A percentile compares a stretch with the other conserved stretches of the same genome.
These are phyloP conservation scores for Avena eriantha DNA, from an alignment of 176 grass and related monocot genomes.

Conservation along the genomic window DNA sequence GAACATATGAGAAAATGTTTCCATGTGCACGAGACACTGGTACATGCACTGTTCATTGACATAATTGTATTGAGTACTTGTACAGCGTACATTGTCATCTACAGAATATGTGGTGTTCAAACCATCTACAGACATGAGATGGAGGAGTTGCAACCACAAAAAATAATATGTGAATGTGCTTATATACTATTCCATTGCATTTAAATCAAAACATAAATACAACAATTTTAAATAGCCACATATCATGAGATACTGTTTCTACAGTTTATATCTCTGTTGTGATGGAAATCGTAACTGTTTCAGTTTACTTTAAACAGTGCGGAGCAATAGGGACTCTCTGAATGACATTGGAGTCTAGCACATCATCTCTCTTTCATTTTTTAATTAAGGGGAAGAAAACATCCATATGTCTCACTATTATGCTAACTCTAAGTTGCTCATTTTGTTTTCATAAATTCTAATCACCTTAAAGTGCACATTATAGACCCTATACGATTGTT, in stretches of 20 bases:
- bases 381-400: not conserved
- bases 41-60: conserved; percentile 24
- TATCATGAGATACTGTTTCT: not conserved
- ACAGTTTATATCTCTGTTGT: conserved; percentile 14
- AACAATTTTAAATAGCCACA: not conserved
- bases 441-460: not conserved
- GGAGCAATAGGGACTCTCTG: not conserved
- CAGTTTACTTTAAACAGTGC: conserved; percentile 22
- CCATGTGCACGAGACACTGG: conserved; percentile 22
- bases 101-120: conserved; percentile 25
- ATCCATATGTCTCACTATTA: not conserved
- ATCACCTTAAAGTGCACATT: not conserved
- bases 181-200: conserved; percentile 9
- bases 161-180: conserved; percentile 7
- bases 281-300: not conserved
- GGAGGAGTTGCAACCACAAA: conserved; percentile 14
- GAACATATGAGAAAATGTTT: conserved; percentile 15
- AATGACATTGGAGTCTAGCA: not conserved
- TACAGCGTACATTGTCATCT: conserved; percentile 33
- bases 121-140: conserved; percentile 24
- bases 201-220: not conserved
- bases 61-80: conserved; percentile 48
- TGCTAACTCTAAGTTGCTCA: not conserved
- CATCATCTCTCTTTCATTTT: not conserved
- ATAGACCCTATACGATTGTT: not conserved